These are phyloP conservation scores for Aspergillus carlsbadensis DNA, from an alignment of 495 filamentous ascomycete species.

Conservation along the genomic window DNA sequence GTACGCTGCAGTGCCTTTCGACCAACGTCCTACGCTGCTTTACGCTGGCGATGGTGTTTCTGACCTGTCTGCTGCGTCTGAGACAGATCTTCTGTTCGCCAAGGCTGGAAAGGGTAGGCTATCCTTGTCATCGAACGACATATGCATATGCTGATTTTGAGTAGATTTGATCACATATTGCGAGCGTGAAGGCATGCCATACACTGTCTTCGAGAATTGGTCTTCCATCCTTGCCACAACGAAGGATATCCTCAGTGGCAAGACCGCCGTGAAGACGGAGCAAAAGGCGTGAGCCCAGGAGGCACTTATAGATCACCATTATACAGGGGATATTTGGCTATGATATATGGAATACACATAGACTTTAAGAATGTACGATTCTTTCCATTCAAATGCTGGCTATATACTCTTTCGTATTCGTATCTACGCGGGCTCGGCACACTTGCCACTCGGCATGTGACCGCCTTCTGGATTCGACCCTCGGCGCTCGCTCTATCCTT, in stretches of 20 bases:
- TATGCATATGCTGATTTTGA: neutral
- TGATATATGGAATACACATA: conserved; percentile 3
- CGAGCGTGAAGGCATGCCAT: conserved; percentile 72
- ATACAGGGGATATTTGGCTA: neutral
- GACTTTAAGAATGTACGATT: no score
- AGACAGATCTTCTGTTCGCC: conserved; percentile 87
- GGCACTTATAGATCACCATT: neutral
- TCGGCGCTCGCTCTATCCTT: conserved; percentile 8
- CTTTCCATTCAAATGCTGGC: no score
- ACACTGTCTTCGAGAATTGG: conserved; percentile 80
- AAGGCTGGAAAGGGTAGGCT: conserved; percentile 81
- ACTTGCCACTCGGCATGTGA: conserved; percentile 13
- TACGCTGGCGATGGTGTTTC: conserved; percentile 92
- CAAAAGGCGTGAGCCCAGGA: conserved; percentile 19
- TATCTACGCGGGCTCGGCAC: conserved; percentile 6
- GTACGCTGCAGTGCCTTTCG: conserved; percentile 69
- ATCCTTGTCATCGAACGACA: neutral
- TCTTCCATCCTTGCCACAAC: conserved; percentile 68
- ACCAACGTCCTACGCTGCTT: conserved; percentile 70
- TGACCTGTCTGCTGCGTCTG: conserved; percentile 80
- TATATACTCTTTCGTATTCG: conserved; percentile 3
- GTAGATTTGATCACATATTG: conserved; percentile 81
- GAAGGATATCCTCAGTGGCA: conserved; percentile 68
- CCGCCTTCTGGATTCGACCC: conserved; percentile 8
- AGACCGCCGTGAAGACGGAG: conserved; percentile 38